Evolutionary conservation across 2,329 filamentous ascomycete species (phyloP), one percentile per base, ranked within the genome.

Genomic region (Phialemonium atrogriseum): DNA sequence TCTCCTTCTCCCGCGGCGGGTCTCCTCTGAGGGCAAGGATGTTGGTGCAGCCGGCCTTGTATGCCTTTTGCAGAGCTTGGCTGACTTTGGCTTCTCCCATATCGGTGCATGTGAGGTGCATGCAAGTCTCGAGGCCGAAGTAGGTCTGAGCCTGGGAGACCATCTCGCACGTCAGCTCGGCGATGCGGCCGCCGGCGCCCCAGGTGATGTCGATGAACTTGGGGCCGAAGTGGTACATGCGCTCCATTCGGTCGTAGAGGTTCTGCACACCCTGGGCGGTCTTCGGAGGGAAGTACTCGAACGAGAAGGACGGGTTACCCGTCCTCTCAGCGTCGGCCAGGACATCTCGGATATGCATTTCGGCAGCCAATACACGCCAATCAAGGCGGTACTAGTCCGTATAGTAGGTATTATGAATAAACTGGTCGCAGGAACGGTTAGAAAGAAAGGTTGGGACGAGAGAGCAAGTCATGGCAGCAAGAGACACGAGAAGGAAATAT

Each of bases 231-330:
- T 81, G 77, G 60, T 94, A 87, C 91, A 98, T 98, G 62, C 88
- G 87, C 62, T 98, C 91, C 84, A 98, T 96, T 47, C 91, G 85
- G 49, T 98, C 91, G 70, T 98, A 98, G 36, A 98, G 79, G 59
- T 98, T 98, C 65, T 98, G 91, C 10, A 98, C 89, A 70, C 91
- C 91, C 64, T 91, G 85, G 9, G 85, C 83, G 7, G 91, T 98
- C 68, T 98, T 98, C 23, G 91, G 91, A 31, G 91, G 91, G 63
- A 98, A 98, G 70, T 94, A 98, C 60, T 98, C 91, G 67, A 98
- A 98, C 38, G 91, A 98, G 70, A 95, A 95, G 54, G 87, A 91
- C 36, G 88, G 82, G 50, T 82, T 75, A 55, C 79, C 77, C 51
- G 80, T 77, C 63, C 74, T 73, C 61, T 87, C 77, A 59, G 88